Evolutionary conservation across 1,139 yeast genomes (phyloP).

Genomic region (Starmera stellimalicola): DNA sequence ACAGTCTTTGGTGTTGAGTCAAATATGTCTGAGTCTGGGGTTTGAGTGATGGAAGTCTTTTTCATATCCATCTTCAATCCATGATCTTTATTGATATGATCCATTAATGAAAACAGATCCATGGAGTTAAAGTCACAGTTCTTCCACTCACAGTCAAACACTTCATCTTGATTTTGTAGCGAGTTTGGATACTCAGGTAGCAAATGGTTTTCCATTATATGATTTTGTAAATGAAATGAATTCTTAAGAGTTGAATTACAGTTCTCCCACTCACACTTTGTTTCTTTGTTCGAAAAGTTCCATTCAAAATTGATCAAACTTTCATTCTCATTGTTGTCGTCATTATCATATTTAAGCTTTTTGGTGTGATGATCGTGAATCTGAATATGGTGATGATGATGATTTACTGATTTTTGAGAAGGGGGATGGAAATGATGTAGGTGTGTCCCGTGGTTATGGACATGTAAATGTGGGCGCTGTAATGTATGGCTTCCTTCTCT

Average conservation of each 20-base stretch:
- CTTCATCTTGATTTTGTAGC: conserved; percentile 2
- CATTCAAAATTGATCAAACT: conserved; percentile 26
- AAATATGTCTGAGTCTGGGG: background rate
- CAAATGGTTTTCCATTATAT: conserved; percentile 49
- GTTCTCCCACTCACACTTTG: conserved; percentile 47
- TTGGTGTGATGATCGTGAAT: conserved; percentile 22
- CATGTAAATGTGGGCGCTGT: background rate
- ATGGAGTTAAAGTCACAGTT: conserved; percentile 50
- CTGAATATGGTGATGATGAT: conserved; percentile 28
- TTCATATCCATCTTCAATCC: background rate
- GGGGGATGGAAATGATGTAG: conserved; percentile 15
- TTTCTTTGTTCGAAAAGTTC: conserved; percentile 22
- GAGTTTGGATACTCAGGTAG: conserved; percentile 20
- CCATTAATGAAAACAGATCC: conserved; percentile 42
- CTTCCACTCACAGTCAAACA: conserved; percentile 60
- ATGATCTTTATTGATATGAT: conserved; percentile 42
- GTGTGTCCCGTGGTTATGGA: conserved; percentile 4
- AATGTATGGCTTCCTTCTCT: conserved; percentile 5
- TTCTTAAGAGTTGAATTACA: conserved; percentile 33
- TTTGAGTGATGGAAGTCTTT: background rate
- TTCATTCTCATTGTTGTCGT: conserved; percentile 1
- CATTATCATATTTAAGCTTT: conserved; percentile 4
- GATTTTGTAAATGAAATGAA: conserved; percentile 41
- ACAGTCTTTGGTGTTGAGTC: no score
- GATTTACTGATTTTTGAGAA: conserved; percentile 18